These are phyloP conservation scores for Bothriochloa decipiens DNA, from an alignment of 176 grass and related monocot genomes.

Conservation along the genomic window DNA sequence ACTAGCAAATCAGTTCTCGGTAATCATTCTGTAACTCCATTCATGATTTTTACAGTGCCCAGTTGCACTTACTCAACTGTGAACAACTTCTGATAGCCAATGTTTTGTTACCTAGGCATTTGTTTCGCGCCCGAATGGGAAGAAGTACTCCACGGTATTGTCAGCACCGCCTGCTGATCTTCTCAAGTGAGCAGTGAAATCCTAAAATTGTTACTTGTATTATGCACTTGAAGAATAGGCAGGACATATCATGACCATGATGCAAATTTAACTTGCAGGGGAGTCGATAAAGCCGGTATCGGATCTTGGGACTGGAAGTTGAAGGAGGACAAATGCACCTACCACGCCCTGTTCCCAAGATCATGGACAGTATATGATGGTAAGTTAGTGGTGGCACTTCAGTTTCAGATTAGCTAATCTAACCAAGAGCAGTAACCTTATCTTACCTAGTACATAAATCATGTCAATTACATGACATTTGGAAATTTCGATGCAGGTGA, in stretches of 20 bases:
- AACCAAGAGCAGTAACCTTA: not conserved
- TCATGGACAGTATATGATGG: conserved; percentile 94
- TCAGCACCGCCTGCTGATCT: conserved; percentile 56
- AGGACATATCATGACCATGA: not conserved
- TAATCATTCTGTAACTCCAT: conserved; percentile 37
- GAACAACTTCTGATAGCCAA: not conserved
- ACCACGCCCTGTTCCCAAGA: conserved; percentile 87
- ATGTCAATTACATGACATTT: not conserved
- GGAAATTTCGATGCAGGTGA: conserved; percentile 47
- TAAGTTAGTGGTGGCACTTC: conserved; percentile 4
- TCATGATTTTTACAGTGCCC: not conserved
- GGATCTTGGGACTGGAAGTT: conserved; percentile 96
- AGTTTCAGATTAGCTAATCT: not conserved
- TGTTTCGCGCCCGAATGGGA: conserved; percentile 66
- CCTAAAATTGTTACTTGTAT: not conserved
- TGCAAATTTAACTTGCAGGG: conserved; percentile 56
- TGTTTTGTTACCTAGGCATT: conserved; percentile 59
- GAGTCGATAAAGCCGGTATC: conserved; percentile 52
- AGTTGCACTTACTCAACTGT: not conserved
- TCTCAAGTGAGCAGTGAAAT: conserved; percentile 53
- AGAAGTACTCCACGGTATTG: conserved; percentile 70
- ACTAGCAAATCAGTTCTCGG: conserved; percentile 93
- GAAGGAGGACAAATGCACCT: conserved; percentile 72
- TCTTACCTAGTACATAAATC: too few species aligned
- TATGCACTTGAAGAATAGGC: not conserved